A percentile compares a stretch with the other conserved stretches of the same genome.
phyloP scores from a whole-genome alignment of 2,329 filamentous ascomycete genomes.

The Penicillium freii region DNA sequence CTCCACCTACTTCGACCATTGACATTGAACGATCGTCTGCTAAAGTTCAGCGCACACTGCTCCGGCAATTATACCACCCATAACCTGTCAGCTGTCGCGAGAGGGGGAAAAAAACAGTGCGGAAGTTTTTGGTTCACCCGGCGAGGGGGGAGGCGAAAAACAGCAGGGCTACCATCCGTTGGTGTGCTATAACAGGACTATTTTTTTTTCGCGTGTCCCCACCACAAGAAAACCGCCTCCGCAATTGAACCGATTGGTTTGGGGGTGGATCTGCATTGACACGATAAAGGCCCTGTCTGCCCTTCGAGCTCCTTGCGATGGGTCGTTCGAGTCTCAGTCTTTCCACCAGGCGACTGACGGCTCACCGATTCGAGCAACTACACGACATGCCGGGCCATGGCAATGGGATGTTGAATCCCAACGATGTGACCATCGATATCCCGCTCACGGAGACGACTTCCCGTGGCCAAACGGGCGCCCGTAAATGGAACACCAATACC shows the following conservation, averaged over 20 bases:
- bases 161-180: not conserved
- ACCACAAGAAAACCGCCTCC: not conserved
- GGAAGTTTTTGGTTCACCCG: not conserved
- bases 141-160: constrained; percentile 6
- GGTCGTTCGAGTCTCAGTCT: constrained; percentile 38
- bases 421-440: constrained; percentile 61
- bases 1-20: constrained; percentile 9
- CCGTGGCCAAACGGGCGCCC: constrained; percentile 46
- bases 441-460: constrained; percentile 58
- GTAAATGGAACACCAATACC: constrained; percentile 38
- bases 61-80: constrained; percentile 1
- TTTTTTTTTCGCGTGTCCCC: constrained; percentile 9
- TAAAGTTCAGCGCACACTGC: not conserved
- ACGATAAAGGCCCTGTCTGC: constrained; percentile 8
- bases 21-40: constrained; percentile 5
- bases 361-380: constrained; percentile 47
- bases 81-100: not conserved
- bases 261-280: constrained; percentile 1
- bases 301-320: constrained; percentile 26
- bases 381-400: constrained; percentile 35
- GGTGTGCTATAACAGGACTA: not conserved
- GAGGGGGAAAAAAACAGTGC: no score
- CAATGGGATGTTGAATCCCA: constrained; percentile 44
- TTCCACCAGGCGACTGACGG: constrained; percentile 43
- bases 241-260: not conserved